Evolutionary conservation across 352 stramenopile species (phyloP), one percentile per base, ranked within the genome.

Genomic region (Phytophthora multivora): DNA sequence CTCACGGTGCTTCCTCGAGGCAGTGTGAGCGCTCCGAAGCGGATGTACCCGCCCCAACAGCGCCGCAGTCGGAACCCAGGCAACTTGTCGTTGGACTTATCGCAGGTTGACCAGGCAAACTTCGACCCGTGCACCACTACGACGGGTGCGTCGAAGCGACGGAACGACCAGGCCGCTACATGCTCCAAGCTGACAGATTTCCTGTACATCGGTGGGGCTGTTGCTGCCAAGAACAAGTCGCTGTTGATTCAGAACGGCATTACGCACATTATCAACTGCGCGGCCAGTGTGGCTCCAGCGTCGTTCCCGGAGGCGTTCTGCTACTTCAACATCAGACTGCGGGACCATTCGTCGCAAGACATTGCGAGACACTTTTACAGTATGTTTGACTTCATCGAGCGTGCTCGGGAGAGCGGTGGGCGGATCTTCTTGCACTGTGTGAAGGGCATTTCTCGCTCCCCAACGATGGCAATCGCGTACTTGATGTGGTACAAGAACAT

Each of bases 201-300:
- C 42, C 61, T 97, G n/a, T 97, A 83, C 49, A 90, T 97, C 50
- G 86, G 90, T 28, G 86, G 90, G 12, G 88, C 83, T 6, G 65
- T 73, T 9, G 90, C 83, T n/a, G 87, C 87, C 15, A 90, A 92
- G 50, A 83, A 96, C 61, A 79, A 84, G 54, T 79, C 85, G 18
- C 73, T 85, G 42, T 66, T 97, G 25, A 49, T 67, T 15, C 63
- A 81, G 47, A 61, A 82, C 11, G 88, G 89, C 33, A 93, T 97
- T 58, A 97, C 90, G 4, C 90, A 97, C 66, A 72, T 97, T 33
- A 88, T 97, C 63, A 97, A 97, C 52, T 96, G 88, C 52, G 88
- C 89, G 0, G 90, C 84, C 12, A 88, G 69, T 35, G 80, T 93
- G 9, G 80, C 86, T 26, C 85, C 88, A 19, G 79, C 83, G 36